Percentiles rank a stretch among this genome's conserved stretches.
Evolutionary conservation across 495 filamentous ascomycete species (phyloP).

Genomic region (Penicillium dipodomyicola): DNA sequence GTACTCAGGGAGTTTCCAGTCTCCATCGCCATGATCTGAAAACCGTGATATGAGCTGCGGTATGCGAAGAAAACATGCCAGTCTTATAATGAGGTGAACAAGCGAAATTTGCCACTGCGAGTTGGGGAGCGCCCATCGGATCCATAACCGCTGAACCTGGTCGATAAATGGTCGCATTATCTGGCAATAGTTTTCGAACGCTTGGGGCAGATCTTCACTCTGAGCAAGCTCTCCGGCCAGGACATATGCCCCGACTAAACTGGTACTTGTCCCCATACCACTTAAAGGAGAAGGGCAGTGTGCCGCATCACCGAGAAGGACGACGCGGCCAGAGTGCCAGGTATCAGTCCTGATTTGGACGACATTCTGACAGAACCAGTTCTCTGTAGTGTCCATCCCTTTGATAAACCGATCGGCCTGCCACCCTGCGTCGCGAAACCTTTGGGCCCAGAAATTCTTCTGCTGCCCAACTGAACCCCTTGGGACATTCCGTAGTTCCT

Average conservation of each 20-base stretch:
- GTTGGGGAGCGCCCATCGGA: slow-evolving; percentile 21
- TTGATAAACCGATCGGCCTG: slow-evolving; percentile 38
- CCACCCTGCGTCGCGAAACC: slow-evolving; percentile 48
- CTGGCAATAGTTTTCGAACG: slow-evolving; percentile 28
- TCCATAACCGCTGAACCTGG: slow-evolving; percentile 27
- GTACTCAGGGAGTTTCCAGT: slow-evolving; percentile 33
- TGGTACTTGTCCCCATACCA: slow-evolving; percentile 49
- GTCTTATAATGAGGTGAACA: slow-evolving; percentile 21
- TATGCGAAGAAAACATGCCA: slow-evolving; percentile 24
- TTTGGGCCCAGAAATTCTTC: slow-evolving; percentile 25
- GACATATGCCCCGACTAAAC: slow-evolving; percentile 51
- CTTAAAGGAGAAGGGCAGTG: slow-evolving; percentile 49
- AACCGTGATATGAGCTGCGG: slow-evolving; percentile 23
- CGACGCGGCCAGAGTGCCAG: slow-evolving; percentile 49
- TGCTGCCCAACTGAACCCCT: slow-evolving; percentile 23
- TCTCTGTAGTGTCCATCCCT: slow-evolving; percentile 38
- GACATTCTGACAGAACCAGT: slow-evolving; percentile 49
- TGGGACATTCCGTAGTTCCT: slow-evolving; percentile 18
- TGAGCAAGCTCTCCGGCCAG: slow-evolving; percentile 52
- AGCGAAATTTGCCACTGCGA: slow-evolving; percentile 26
- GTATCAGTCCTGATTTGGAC: slow-evolving; percentile 41
- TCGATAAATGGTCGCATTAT: slow-evolving; percentile 31
- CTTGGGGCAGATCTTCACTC: slow-evolving; percentile 22
- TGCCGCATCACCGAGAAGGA: slow-evolving; percentile 56
- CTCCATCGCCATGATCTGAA: slow-evolving; percentile 19